A percentile compares a stretch with the other conserved stretches of the same genome.
phyloP scores from a whole-genome alignment of 176 grass and related monocot species.

The Calamus simplicifolius region DNA sequence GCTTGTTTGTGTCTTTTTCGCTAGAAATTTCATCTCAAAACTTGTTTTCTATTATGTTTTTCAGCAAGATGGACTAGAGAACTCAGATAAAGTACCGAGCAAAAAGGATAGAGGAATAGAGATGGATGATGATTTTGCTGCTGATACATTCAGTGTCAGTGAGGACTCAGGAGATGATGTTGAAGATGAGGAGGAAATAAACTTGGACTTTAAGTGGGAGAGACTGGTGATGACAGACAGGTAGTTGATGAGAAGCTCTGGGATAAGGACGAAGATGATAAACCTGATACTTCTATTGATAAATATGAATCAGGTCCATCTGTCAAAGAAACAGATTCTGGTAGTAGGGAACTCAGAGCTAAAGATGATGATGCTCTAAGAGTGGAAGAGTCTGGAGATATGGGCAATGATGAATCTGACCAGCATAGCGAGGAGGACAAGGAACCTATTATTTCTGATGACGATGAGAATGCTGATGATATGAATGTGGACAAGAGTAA shows the following conservation, averaged over 20 bases:
- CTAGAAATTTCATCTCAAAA: too few species aligned
- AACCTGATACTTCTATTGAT: conserved; percentile 47
- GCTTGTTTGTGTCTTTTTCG: too few species aligned
- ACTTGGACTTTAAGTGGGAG: conserved; percentile 88
- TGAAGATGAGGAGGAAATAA: conserved; percentile 46
- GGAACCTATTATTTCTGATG: conserved; percentile 42
- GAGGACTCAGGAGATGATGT: conserved; percentile 57
- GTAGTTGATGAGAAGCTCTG: conserved; percentile 66
- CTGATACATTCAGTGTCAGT: conserved; percentile 56
- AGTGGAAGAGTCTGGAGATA: conserved; percentile 49
- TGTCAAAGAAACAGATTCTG: conserved; percentile 44
- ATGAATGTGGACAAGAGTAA: conserved; percentile 55
- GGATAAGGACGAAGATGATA: conserved; percentile 74
- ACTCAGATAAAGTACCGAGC: conserved; percentile 52
- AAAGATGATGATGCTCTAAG: conserved; percentile 65
- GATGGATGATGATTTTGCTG: conserved; percentile 65
- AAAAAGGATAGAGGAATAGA: conserved; percentile 64
- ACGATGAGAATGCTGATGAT: conserved; percentile 24
- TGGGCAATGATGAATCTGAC: conserved; percentile 36
- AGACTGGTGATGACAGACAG: conserved; percentile 66
- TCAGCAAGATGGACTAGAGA: conserved; percentile 45
- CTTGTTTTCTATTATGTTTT: conserved; percentile 7
- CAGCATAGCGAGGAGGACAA: conserved; percentile 37
- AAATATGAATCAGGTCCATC: conserved; percentile 78
- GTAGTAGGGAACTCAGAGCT: conserved; percentile 63